phyloP scores from a whole-genome alignment of 306 rosid genomes.

The Pueraria montana region DNA sequence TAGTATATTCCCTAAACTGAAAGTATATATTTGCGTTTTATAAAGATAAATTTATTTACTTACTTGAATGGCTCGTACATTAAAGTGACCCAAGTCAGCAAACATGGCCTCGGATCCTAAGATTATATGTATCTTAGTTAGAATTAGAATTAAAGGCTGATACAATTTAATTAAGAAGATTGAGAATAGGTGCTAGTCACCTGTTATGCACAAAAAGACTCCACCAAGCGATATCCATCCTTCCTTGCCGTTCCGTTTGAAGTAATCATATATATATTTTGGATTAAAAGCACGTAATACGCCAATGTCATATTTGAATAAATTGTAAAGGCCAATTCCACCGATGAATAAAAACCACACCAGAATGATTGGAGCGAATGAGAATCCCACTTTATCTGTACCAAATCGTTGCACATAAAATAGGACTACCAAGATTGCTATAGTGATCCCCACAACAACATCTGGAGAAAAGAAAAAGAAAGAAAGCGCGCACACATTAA shows the following conservation, averaged over 20 bases:
- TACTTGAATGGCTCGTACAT: conserved; percentile 76
- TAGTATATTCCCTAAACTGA: not conserved
- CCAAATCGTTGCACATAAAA: conserved; percentile 57
- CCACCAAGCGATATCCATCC: conserved; percentile 67
- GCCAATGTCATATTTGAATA: conserved; percentile 55
- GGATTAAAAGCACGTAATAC: conserved; percentile 61
- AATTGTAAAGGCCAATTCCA: conserved; percentile 59
- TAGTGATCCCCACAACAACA: conserved; percentile 55
- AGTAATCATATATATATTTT: conserved; percentile 59
- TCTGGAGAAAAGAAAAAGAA: conserved; percentile 13
- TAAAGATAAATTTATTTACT: conserved; percentile 49
- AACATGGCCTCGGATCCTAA: conserved; percentile 94
- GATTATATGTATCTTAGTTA: not conserved
- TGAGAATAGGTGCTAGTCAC: not conserved
- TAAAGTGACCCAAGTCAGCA: conserved; percentile 95
- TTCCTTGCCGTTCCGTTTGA: conserved; percentile 56
- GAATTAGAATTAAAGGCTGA: conserved; percentile 19
- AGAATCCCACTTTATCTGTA: conserved; percentile 57
- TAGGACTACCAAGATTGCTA: conserved; percentile 45
- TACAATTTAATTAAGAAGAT: not conserved
- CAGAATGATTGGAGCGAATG: conserved; percentile 54
- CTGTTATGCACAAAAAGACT: conserved; percentile 58
- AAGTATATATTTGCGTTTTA: not conserved
- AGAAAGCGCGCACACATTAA: not conserved
- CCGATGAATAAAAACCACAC: conserved; percentile 54